Conservation (phyloP, 2,329 filamentous ascomycete species). For the Colletotrichum noveboracense region DNA sequence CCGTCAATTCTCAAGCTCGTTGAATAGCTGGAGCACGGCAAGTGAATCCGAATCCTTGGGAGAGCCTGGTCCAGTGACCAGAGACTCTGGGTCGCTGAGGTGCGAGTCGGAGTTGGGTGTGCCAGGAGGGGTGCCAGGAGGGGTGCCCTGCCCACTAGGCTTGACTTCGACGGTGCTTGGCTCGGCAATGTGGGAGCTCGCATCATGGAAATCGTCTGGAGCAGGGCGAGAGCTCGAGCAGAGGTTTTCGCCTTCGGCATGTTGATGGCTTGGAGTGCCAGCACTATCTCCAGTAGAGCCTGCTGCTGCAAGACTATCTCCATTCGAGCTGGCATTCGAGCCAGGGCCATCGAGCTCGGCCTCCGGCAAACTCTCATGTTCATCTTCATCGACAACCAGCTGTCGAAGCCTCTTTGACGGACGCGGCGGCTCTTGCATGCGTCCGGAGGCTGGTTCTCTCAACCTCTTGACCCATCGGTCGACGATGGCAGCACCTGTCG, state of each 20-base stretch:
- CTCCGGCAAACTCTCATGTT: not conserved
- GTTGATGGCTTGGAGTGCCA: not conserved
- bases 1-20: not conserved
- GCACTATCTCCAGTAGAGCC: not conserved
- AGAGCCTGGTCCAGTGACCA: not conserved
- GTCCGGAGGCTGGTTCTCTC: accelerated
- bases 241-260: not conserved
- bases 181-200: not conserved
- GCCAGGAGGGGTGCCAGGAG: not conserved
- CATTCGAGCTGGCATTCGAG: not conserved
- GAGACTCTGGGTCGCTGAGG: not conserved
- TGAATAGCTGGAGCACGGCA: not conserved
- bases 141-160: too few relatives aligned
- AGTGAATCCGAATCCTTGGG: not conserved
- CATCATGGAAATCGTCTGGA: not conserved
- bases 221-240: not conserved
- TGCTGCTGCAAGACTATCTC: not conserved
- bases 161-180: not conserved
- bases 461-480: not conserved
- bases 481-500: not conserved
- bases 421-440: not conserved
- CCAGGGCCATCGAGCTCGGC: accelerated
- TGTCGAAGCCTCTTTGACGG: not conserved
- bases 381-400: not conserved
- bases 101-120: not conserved